phyloP scores from a whole-genome alignment of 176 grass and related monocot genomes.

The Urochloa ruziziensis region DNA sequence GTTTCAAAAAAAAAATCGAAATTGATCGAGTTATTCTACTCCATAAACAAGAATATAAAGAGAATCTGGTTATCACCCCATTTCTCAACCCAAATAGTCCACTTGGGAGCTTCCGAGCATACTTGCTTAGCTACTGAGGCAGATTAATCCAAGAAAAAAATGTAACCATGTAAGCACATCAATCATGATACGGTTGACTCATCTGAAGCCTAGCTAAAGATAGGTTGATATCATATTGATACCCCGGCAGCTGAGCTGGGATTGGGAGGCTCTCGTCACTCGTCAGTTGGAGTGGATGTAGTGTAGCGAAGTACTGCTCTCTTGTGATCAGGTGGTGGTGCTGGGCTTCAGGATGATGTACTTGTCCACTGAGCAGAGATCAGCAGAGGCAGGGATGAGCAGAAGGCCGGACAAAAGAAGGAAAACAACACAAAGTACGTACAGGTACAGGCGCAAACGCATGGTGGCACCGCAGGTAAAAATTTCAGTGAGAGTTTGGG shows the following conservation, averaged over 20 bases:
- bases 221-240: neutral
- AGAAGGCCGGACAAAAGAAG: constrained; percentile 8
- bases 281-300: neutral
- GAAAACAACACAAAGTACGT: constrained; percentile 31
- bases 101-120: too few species aligned
- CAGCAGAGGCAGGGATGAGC: neutral
- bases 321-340: constrained; percentile 14
- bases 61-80: too few species aligned
- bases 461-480: constrained; percentile 8
- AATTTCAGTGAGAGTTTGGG: constrained; percentile 22
- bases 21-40: too few species aligned
- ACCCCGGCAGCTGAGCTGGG: neutral
- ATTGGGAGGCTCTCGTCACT: neutral
- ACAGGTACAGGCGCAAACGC: neutral
- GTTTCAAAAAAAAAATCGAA: too few species aligned
- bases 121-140: neutral
- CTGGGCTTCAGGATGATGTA: neutral
- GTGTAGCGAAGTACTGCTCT: neutral
- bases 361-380: neutral
- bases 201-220: neutral
- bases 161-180: neutral
- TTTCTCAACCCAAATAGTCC: too few species aligned
- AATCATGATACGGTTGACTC: neutral
- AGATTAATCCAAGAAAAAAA: neutral
- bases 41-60: too few species aligned